Base-by-base conservation (phyloP, 345 rosid species). In the Bruguiera sexangula region DNA sequence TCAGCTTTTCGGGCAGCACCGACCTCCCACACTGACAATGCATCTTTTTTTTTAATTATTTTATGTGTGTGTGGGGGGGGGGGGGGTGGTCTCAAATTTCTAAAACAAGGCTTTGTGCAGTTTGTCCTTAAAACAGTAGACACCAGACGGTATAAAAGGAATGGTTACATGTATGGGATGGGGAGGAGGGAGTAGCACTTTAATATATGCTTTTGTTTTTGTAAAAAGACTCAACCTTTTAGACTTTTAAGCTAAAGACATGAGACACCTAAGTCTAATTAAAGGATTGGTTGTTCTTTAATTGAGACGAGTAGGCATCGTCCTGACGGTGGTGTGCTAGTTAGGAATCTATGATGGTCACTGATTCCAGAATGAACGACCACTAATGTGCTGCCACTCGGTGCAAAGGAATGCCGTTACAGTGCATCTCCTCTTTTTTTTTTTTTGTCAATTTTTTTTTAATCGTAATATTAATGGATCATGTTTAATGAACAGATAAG, bases 111-210 rank as follows among this genome's bases (percentile, higher is more conserved):
- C 63, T 74, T 82, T 75, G 80, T 82, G 88, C 79, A 30, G 67
- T 72, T 83, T 87, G 90, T 87, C 86, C 79, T 67, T 69, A 59
- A 82, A 85, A 75, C 73, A 64, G 84, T 71, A 71, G 85, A 85
- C 88, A 84, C 58, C 73, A 74, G 63, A 72, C 52, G 27, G 79
- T 71, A 69, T 59, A 63, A 66, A 70, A 71, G 58, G 21, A 21
- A 43, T 15, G 67, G 10, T 19, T 19, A 2, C 10, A 3, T 3
- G 20, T 7, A 29, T 9, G 31, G 16, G 9, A 36, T 22, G 46
- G 55, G 37, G 48, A 9, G n/a, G 46, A 2, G n/a, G n/a, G 46
- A 2, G n/a, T 27, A 58, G 71, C 55, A 32, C 53, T 57, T 3
- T 43, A 43, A 43, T 52, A 69, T 52, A 66, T 66, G 50, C 75